These are phyloP conservation scores for Hymenoscyphus scutula DNA, from an alignment of 2,329 filamentous ascomycete species.

Conservation along the genomic window DNA sequence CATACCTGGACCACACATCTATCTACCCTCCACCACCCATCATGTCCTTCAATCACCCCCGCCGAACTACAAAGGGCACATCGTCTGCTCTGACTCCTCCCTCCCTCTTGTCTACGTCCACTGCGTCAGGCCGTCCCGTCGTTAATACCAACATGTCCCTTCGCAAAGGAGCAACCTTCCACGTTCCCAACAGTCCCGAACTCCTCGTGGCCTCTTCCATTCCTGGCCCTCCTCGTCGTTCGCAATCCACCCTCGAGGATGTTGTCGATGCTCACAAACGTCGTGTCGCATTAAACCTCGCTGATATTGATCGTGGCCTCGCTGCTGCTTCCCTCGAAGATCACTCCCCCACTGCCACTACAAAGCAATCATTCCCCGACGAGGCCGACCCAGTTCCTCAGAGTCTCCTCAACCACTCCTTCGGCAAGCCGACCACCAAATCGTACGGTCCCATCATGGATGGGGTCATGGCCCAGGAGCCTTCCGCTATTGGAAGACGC, in stretches of 20 bases:
- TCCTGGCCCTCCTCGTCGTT: constrained; percentile 56
- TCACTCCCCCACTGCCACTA: constrained; percentile 36
- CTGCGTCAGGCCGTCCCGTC: constrained; percentile 42
- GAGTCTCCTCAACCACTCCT: constrained; percentile 55
- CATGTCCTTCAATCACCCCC: constrained; percentile 37
- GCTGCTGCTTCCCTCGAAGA: constrained; percentile 48
- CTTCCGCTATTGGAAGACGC: constrained; percentile 46
- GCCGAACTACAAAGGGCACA: constrained; percentile 39
- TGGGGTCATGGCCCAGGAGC: constrained; percentile 44
- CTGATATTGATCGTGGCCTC: constrained; percentile 62
- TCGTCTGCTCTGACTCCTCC: constrained; percentile 45
- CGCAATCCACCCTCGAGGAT: constrained; percentile 69
- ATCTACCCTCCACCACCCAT: constrained; percentile 29
- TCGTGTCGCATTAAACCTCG: constrained; percentile 65
- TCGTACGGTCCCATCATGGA: constrained; percentile 35
- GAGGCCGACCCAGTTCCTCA: constrained; percentile 59
- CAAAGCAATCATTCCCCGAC: constrained; percentile 48
- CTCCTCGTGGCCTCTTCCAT: constrained; percentile 39
- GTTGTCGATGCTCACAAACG: constrained; percentile 67
- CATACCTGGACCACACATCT: constrained; percentile 5
- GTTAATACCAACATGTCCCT: constrained; percentile 58
- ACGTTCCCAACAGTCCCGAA: constrained; percentile 42
- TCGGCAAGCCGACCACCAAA: constrained; percentile 45
- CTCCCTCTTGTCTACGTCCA: constrained; percentile 28
- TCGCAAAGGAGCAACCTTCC: constrained; percentile 68